Conservation (phyloP, 2,329 filamentous ascomycete genomes). For the Cadophora sp. region DNA sequence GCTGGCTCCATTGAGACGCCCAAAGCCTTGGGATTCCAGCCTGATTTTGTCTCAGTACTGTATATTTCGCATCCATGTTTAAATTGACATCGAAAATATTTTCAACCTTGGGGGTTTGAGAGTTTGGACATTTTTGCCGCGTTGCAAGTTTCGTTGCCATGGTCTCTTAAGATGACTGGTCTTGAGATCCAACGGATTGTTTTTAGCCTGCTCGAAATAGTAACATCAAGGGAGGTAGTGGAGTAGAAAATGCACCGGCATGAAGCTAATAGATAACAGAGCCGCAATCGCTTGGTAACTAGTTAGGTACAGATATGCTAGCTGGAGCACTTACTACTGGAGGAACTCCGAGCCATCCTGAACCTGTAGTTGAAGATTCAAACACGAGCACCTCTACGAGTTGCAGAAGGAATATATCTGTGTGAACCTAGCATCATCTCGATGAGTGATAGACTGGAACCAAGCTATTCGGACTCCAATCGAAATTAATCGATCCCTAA, state of each 20-base stretch:
- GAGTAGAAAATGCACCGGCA: not conserved
- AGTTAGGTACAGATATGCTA: not conserved
- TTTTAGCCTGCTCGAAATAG: not conserved
- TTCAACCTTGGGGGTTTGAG: not conserved
- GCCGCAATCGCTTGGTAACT: not conserved
- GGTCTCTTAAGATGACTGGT: not conserved
- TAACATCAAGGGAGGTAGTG: not conserved
- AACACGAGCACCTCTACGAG: too few relatives aligned
- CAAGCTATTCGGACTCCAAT: not conserved
- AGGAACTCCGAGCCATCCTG: too few relatives aligned
- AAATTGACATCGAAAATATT: conserved; percentile 8
- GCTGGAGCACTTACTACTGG: too few relatives aligned
- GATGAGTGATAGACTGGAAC: not conserved
- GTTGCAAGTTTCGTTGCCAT: not conserved
- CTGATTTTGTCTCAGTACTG: conserved; percentile 21
- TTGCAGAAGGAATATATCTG: not conserved
- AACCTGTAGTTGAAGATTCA: too few relatives aligned
- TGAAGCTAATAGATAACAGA: not conserved
- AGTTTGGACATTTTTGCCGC: not conserved
- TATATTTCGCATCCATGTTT: conserved; percentile 8
- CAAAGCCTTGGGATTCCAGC: conserved; percentile 20
- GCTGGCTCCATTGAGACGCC: conserved; percentile 20
- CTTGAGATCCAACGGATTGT: not conserved
- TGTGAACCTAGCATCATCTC: not conserved
- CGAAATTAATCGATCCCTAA: not conserved